Evolutionary conservation across 2,329 filamentous ascomycete genomes (phyloP).

Genomic region (Colletotrichum euphorbiae): DNA sequence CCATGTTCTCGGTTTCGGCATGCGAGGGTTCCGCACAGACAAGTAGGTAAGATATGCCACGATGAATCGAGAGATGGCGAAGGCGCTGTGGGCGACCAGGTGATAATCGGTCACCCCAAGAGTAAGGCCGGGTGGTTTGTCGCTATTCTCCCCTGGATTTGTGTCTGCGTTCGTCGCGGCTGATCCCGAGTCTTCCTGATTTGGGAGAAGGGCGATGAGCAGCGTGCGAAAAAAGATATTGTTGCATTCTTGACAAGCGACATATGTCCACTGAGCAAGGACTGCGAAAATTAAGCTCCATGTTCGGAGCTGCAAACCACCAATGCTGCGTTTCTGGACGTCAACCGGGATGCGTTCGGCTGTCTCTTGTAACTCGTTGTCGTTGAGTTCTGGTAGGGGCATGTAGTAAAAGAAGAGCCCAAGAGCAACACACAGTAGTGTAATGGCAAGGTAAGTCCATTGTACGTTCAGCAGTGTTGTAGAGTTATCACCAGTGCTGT

Average conservation of each 20-base stretch:
- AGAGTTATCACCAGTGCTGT: constrained; percentile 43
- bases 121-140: constrained; percentile 58
- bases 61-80: constrained; percentile 79
- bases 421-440: constrained; percentile 77
- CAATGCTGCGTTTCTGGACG: constrained; percentile 59
- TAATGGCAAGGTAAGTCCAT: constrained; percentile 88
- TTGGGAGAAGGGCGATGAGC: constrained; percentile 55
- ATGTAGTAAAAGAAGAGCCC: constrained; percentile 77
- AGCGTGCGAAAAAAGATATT: constrained; percentile 70
- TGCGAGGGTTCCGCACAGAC: constrained; percentile 58
- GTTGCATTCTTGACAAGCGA: constrained; percentile 77
- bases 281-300: constrained; percentile 76
- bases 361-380: constrained; percentile 64
- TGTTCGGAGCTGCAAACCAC: constrained; percentile 65
- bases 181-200: constrained; percentile 40
- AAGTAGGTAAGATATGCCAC: constrained; percentile 73
- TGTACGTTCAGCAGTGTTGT: constrained; percentile 78
- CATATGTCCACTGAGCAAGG: constrained; percentile 82
- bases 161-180: constrained; percentile 48
- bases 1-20: constrained; percentile 76
- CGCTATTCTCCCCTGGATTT: constrained; percentile 56
- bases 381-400: constrained; percentile 71
- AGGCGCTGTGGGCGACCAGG: constrained; percentile 77
- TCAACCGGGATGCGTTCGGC: constrained; percentile 62
- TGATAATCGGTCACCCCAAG: constrained; percentile 73